Evolutionary conservation across 2,329 filamentous ascomycete genomes (phyloP), one percentile per base, ranked within the genome.

Genomic region (Monosporascus cannonballus): DNA sequence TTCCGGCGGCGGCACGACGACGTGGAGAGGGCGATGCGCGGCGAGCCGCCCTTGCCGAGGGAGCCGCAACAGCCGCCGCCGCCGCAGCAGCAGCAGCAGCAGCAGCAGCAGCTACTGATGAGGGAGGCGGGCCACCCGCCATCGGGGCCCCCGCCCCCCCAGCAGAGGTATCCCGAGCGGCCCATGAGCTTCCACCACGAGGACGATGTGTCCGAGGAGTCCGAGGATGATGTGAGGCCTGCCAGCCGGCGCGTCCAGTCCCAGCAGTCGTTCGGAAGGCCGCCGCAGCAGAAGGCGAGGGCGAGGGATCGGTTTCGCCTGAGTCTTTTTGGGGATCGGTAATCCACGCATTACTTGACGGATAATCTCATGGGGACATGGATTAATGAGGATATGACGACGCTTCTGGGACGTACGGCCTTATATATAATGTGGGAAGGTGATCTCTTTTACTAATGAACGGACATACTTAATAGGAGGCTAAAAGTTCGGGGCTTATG

Each of bases 1-100:
- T 75, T 75, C 54, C 63, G 64, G 46, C 66, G 71, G 5, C 73
- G 75, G 61, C 69, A 74, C 52, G 55, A 59, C 14, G 70, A 75
- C 38, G 73, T 75, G 47, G 70, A 72, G 58, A 62, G 68, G 44
- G 73, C 73, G 0, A 64, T 76, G 58, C 62, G 71, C 0, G 73
- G 73, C 0, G 72, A 75, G n/a, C 57, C 68, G 36, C 55, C 60
- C 18, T 51, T 57, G 50, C 56, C 55, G 22, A 14, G 42, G 42
- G 42, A 46, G n/a, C 54, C 58, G 20, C 45, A 57, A 36, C 57
- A 57, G 42, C 47, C 48, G 41, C 36, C 38, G 39, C 51, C 54
- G 49, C 54, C 54, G 20, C 57, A 54, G 5, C 42, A 37, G 34
- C 56, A 42, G 6, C 50, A n/a, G n/a, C n/a, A n/a, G n/a, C 54